These are phyloP conservation scores for Metroxylon sagu DNA, from an alignment of 176 grass and related monocot species.

Conservation along the genomic window DNA sequence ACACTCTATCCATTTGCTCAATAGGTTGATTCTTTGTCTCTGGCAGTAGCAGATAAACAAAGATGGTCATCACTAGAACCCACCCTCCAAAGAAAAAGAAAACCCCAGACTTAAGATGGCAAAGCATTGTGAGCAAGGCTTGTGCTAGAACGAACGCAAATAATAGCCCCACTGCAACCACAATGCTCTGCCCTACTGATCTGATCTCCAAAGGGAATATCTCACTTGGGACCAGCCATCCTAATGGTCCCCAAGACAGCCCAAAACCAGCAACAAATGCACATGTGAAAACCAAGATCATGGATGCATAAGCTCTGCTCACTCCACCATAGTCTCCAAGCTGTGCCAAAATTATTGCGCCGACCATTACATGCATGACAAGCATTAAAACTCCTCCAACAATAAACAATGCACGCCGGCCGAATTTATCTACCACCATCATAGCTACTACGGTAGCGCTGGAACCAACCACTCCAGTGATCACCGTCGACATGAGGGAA, in stretches of 20 bases:
- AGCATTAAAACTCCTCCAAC: constrained; percentile 42
- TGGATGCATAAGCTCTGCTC: too few species aligned
- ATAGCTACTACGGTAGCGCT: constrained; percentile 11
- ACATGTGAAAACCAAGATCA: too few species aligned
- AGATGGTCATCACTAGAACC: constrained; percentile 44
- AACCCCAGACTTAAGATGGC: constrained; percentile 39
- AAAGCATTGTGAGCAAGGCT: constrained; percentile 45
- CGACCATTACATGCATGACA: too few species aligned
- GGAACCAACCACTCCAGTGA: constrained; percentile 26
- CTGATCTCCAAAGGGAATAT: too few species aligned
- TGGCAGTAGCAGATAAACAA: constrained; percentile 48
- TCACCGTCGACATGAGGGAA: constrained; percentile 36
- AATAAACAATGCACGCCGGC: constrained; percentile 42
- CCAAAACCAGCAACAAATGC: too few species aligned
- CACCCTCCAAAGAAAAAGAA: constrained; percentile 74
- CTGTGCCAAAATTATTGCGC: too few species aligned
- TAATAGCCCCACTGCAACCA: constrained; percentile 40
- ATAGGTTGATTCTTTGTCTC: constrained; percentile 56
- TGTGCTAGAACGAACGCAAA: constrained; percentile 47
- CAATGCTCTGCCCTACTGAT: constrained; percentile 30
- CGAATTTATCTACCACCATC: constrained; percentile 23
- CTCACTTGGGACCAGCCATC: too few species aligned
- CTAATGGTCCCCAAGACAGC: too few species aligned
- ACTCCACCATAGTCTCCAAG: too few species aligned
- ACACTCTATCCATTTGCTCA: constrained; percentile 46